Evolutionary conservation across 345 rosid species (phyloP), one percentile per base, ranked within the genome.

Genomic region (Salix viminalis): DNA sequence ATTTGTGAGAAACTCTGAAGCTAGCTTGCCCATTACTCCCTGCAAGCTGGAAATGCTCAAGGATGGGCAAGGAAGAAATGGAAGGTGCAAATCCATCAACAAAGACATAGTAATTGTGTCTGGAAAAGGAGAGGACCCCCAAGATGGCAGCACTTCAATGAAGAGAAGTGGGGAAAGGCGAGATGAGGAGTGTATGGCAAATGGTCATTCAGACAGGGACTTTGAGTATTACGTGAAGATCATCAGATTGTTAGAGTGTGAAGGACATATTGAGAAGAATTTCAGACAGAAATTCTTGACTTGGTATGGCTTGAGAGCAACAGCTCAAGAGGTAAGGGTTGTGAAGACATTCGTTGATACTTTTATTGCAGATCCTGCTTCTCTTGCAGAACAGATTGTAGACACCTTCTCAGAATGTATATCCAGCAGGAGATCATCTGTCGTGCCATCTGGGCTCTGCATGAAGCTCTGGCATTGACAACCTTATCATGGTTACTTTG

Each of bases 271-370:
- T 4, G 98, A 92, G 80, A 96, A 84, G 89, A 92, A 88, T 79
- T 96, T 96, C 69, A 82, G 98, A 82, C 94, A 96, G 91, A 94
- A 91, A 81, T 94, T 96, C 84, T 84, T 96, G 80, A 91, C 97
- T 21, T 96, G 99, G 98, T 96, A 91, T 72, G 89, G 97, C 88
- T 83, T 93, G 79, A 86, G 94, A 83, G 98, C 99, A 60, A 90
- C 90, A 34, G 77, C 86, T 61, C 89, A 89, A 75, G 98, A 93
- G 88, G 83, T 88, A 11, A 85, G 91, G 85, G 70, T 94, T 54
- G 99, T 96, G 76, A 96, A 96, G 87, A 85, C 90, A 39, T 94
- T 89, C 74, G 88, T 94, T 1, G 89, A 94, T 75, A 89, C 87
- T 3, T 92, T 96, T 64, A 84, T 76, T 41, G 91, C 86, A 36